Conservation (phyloP, 805 yeast species). For the Blastobotrys attinorum region DNA sequence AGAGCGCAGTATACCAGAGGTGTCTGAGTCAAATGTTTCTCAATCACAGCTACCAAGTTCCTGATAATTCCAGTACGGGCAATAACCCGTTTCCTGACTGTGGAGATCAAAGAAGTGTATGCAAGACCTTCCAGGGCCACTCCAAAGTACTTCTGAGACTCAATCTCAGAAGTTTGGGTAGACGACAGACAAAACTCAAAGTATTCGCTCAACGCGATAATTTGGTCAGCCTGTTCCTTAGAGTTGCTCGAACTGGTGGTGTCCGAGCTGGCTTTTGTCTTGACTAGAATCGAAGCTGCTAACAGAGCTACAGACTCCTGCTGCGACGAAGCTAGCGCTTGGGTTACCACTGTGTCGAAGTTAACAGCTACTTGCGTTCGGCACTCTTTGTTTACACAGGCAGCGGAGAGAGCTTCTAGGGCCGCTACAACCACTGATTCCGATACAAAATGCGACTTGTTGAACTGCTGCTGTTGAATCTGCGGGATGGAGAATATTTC, state of each 20-base stretch:
- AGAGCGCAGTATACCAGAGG: conserved; percentile 28
- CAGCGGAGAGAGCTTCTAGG: conserved; percentile 28
- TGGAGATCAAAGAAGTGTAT: conserved; percentile 25
- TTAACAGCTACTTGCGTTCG: conserved; percentile 23
- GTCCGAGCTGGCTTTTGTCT: conserved; percentile 24
- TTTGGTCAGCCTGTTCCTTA: conserved; percentile 13
- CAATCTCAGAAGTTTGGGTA: conserved; percentile 4
- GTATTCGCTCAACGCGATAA: conserved; percentile 23
- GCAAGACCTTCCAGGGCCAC: conserved; percentile 32
- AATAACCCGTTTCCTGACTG: conserved; percentile 24
- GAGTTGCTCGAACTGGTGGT: conserved; percentile 11
- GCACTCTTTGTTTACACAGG: conserved; percentile 25
- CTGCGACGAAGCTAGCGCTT: conserved; percentile 17
- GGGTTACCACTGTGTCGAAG: conserved; percentile 17
- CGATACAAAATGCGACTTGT: conserved; percentile 10
- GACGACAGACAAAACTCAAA: conserved; percentile 22
- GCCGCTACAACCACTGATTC: conserved; percentile 20
- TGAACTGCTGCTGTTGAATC: conserved; percentile 14
- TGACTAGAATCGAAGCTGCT: conserved; percentile 30
- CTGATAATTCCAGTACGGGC: conserved; percentile 14
- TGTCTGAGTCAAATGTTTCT: conserved; percentile 15
- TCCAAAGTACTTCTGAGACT: conserved; percentile 11
- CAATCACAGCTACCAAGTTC: conserved; percentile 12
- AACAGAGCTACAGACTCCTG: conserved; percentile 19
- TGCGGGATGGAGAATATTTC: conserved; percentile 18